These are phyloP conservation scores for Psidium friedrichsthalianum DNA, from an alignment of 345 rosid genomes.

Conservation along the genomic window DNA sequence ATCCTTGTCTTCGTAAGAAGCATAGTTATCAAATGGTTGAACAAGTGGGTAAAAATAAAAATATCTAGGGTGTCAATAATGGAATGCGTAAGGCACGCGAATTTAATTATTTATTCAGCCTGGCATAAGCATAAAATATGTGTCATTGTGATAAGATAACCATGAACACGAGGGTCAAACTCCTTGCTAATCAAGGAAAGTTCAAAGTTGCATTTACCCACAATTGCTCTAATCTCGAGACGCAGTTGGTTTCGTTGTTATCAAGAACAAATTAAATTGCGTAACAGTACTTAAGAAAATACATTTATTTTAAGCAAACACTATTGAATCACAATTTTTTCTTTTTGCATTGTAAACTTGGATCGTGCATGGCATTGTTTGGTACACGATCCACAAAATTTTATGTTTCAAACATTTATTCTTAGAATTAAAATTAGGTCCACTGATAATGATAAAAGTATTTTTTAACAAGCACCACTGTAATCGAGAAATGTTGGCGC, in stretches of 20 bases:
- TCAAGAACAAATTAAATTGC: not conserved
- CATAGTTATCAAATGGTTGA: not conserved
- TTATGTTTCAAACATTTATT: not conserved
- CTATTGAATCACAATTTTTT: not conserved
- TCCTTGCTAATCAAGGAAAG: not conserved
- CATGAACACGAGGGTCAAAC: not conserved
- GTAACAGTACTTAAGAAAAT: not conserved
- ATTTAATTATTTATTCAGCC: too few species aligned
- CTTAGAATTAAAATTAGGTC: not conserved
- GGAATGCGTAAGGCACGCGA: not conserved
- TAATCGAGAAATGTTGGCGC: not conserved
- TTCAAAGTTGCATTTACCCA: not conserved
- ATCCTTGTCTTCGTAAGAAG: not conserved
- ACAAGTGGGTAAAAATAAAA: not conserved
- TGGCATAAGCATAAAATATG: not conserved
- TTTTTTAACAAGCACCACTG: not conserved
- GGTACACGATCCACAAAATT: not conserved
- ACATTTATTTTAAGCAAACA: not conserved
- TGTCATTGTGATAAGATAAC: not conserved
- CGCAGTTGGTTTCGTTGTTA: not conserved
- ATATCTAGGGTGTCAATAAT: not conserved
- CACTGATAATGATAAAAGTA: fast-evolving
- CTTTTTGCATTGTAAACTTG: not conserved
- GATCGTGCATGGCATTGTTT: not conserved
- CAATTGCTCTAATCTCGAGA: not conserved